Evolutionary conservation across 2,329 filamentous ascomycete species (phyloP).

Genomic region (Ceratocystis ficicola): DNA sequence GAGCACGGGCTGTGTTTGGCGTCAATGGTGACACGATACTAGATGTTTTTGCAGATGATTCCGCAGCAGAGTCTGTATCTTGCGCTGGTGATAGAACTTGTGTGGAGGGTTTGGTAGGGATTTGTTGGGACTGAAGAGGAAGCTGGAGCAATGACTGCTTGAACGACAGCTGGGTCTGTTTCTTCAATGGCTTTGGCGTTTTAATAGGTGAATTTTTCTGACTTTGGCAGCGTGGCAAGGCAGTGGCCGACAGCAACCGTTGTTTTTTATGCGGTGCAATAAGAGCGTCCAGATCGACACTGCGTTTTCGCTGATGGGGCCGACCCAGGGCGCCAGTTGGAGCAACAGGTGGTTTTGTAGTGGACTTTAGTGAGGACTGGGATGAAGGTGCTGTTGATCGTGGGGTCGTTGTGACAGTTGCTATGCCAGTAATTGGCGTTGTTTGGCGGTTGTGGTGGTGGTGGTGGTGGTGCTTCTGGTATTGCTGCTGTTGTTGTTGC

Average conservation of each 20-base stretch:
- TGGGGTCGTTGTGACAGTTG: background rate
- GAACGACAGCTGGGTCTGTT: background rate
- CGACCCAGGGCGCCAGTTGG: background rate
- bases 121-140: background rate
- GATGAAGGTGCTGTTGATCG: background rate
- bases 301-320: constrained; percentile 17
- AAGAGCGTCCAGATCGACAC: constrained; percentile 18
- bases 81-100: background rate
- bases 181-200: background rate
- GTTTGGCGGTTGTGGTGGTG: constrained; percentile 5
- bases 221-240: background rate
- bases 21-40: background rate
- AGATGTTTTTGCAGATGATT: background rate
- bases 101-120: background rate
- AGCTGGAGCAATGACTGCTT: constrained; percentile 6
- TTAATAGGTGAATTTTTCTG: background rate
- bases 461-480: background rate
- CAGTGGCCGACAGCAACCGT: background rate
- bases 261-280: constrained; percentile 16
- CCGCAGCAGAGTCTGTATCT: background rate
- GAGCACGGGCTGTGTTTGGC: background rate
- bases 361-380: background rate
- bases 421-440: background rate
- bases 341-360: background rate
- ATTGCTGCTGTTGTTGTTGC: background rate